Evolutionary conservation across 257 asterid species (phyloP), one percentile per base, ranked within the genome.

Genomic region (Nyctanthes arbortristis): DNA sequence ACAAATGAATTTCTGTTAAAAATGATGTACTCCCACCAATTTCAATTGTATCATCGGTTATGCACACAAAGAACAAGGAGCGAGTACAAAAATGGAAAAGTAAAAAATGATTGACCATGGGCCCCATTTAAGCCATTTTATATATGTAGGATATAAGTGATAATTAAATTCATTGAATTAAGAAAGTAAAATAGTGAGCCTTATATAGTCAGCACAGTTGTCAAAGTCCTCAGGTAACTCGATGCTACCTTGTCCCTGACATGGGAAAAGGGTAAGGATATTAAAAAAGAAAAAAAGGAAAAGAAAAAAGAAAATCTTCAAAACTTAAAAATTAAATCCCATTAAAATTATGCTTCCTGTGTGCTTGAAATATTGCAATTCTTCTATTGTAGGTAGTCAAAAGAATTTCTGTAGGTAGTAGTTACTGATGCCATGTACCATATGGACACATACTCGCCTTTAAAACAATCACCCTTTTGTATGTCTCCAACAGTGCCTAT

Each of bases 341-440:
- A 37, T 25, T 33, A 63, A 37, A 18, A 39, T 28, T 35, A 22
- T 28, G 47, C 28, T 5, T 32, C 61, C 40, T 49, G 9, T n/a
- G 29, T 47, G 7, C 57, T 74, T 20, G 40, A 31, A 35, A 28
- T 47, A 45, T 40, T 63, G 35, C 61, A 33, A 4, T 18, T 67
- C 49, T 71, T 28, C 12, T 59, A 37, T 20, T 25, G 63, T 10
- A 25, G 29, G 35, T 9, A 49, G 2, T 57, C 35, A 16, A 7
- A 36, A 14, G 22, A 39, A 35, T 31, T n/a, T 22, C n/a, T 29
- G 22, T 57, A 36, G n/a, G n/a, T n/a, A n/a, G n/a, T 47, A 61
- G 47, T 22, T 39, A 49, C 60, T 62, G 33, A 45, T 67, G n/a
- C 22, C 24, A 12, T 28, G 70, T 13, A 18, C 28, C 20, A 3